Conservation (phyloP, 768 basidiomycete genomes). For the Leccinum uliginosum region DNA sequence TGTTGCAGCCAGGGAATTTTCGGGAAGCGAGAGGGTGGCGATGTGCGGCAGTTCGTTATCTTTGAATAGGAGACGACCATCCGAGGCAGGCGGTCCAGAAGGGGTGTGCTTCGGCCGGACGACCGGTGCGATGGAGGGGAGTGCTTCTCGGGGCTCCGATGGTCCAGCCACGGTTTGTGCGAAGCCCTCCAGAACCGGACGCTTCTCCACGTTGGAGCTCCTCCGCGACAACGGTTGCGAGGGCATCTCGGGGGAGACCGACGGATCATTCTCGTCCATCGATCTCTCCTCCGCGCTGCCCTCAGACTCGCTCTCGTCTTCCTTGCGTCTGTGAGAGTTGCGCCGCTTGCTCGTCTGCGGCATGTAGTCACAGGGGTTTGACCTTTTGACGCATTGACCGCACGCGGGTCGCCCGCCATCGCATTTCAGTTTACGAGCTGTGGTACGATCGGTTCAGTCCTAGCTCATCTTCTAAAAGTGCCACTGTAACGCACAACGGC, state of each 20-base stretch:
- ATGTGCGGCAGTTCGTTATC: constrained; percentile 71
- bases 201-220: constrained; percentile 34
- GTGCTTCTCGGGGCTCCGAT: constrained; percentile 45
- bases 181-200: constrained; percentile 30
- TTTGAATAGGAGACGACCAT: constrained; percentile 45
- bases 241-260: constrained; percentile 51
- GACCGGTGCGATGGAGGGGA: constrained; percentile 34
- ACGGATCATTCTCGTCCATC: constrained; percentile 45
- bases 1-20: constrained; percentile 47
- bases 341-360: constrained; percentile 69
- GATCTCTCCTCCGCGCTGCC: constrained; percentile 61
- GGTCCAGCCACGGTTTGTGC: constrained; percentile 27
- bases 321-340: constrained; percentile 57
- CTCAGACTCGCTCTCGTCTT: constrained; percentile 55
- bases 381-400: constrained; percentile 75
- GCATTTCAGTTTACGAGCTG: constrained; percentile 86
- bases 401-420: constrained; percentile 83
- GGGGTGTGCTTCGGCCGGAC: constrained; percentile 27
- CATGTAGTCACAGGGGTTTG: constrained; percentile 77
- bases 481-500: constrained; percentile 62
- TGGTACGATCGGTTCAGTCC: constrained; percentile 19
- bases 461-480: constrained; percentile 8
- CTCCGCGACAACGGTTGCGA: constrained; percentile 34
- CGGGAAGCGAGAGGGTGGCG: constrained; percentile 61
- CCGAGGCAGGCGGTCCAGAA: constrained; percentile 21